Conservation (phyloP, 169 alveolate genomes). For the Cryptosporidium canis region DNA sequence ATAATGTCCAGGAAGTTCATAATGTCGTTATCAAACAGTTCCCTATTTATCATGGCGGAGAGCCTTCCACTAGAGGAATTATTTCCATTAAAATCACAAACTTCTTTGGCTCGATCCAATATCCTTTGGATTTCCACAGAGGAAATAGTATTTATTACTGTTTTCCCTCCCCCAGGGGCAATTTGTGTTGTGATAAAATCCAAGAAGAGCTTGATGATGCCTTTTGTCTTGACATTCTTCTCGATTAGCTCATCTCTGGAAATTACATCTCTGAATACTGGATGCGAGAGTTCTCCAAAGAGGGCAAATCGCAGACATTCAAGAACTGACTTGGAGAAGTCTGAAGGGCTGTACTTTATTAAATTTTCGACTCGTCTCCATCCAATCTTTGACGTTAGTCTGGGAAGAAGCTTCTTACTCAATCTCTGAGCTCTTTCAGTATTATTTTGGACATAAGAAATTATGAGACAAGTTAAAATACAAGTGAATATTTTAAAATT, state of each 20-base stretch:
- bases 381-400: slow-evolving; percentile 3
- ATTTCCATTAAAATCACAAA: background rate
- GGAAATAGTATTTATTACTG: background rate
- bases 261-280: slow-evolving; percentile 23
- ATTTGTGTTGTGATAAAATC: slow-evolving; percentile 52
- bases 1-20: slow-evolving; percentile 41
- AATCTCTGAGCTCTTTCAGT: background rate
- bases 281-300: slow-evolving; percentile 5
- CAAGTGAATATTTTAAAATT: slow-evolving; percentile 2
- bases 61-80: background rate
- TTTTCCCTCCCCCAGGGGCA: slow-evolving; percentile 61
- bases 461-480: background rate
- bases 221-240: background rate
- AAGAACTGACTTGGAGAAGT: slow-evolving; percentile 18
- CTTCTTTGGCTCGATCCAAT: slow-evolving; percentile 4
- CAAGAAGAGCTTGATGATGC: background rate
- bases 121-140: slow-evolving; percentile 13
- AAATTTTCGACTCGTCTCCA: slow-evolving; percentile 20
- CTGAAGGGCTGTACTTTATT: slow-evolving; percentile 26
- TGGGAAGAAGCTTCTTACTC: slow-evolving; percentile 19
- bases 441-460: slow-evolving; percentile 20
- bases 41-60: background rate
- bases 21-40: slow-evolving; percentile 7
- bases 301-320: slow-evolving; percentile 61
- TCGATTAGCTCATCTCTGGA: slow-evolving; percentile 46